Conservation (phyloP, 257 asterid genomes). For the Lycium ferocissimum region DNA sequence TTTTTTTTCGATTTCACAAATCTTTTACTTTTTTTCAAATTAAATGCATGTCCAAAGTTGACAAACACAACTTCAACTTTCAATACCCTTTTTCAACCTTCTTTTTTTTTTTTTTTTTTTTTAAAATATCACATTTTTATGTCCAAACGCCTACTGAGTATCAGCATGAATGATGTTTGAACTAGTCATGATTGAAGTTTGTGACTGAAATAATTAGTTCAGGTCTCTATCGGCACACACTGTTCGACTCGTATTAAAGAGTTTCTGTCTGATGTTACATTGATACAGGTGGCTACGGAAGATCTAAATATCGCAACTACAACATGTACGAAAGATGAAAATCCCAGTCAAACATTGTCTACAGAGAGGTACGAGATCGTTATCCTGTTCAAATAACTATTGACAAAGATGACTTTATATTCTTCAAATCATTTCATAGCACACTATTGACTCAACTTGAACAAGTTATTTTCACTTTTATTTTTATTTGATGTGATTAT, state of each 20-base stretch:
- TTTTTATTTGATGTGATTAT: no score
- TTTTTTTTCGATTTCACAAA: no score
- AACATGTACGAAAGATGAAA: not conserved
- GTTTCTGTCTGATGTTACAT: not conserved
- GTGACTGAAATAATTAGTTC: not conserved
- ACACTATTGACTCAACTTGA: conserved; percentile 7
- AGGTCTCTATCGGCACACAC: not conserved
- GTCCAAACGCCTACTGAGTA: not conserved
- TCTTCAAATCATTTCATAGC: not conserved
- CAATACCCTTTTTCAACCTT: no score
- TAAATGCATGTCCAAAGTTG: no score
- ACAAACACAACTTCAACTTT: no score
- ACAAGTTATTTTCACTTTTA: not conserved
- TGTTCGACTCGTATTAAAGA: not conserved
- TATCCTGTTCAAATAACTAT: not conserved
- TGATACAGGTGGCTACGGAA: not conserved
- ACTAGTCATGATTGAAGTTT: conserved; percentile 12
- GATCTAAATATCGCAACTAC: not conserved
- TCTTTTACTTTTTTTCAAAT: no score
- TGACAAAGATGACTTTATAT: not conserved
- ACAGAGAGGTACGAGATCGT: conserved; percentile 12
- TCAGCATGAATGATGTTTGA: not conserved
- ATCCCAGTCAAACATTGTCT: not conserved
- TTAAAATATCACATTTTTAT: no score
- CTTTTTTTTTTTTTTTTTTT: no score